These are phyloP conservation scores for Pseudocercospora pini-densiflorae DNA, from an alignment of 2,329 filamentous ascomycete genomes.

Conservation along the genomic window DNA sequence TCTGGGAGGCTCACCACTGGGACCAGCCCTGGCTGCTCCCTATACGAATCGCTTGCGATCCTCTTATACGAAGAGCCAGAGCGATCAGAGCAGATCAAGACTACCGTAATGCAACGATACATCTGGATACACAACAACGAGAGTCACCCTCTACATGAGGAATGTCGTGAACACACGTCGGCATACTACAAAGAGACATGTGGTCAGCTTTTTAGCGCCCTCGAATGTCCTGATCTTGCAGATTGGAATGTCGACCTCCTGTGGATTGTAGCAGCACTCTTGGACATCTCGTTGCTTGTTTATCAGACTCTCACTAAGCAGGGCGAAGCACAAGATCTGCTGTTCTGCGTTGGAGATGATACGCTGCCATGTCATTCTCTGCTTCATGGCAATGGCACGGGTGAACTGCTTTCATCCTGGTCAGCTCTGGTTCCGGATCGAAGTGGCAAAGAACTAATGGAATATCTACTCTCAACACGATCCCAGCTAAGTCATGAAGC, in stretches of 20 bases:
- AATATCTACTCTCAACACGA: too few relatives aligned
- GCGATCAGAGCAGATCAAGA: background rate
- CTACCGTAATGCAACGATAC: background rate
- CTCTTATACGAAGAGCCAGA: too few relatives aligned
- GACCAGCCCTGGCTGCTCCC: too few relatives aligned
- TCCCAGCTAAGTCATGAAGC: too few relatives aligned
- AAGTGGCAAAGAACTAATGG: too few relatives aligned
- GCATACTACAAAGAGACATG: background rate
- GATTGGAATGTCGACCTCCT: background rate
- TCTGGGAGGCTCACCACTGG: too few relatives aligned
- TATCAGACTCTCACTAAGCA: background rate
- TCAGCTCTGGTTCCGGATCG: background rate
- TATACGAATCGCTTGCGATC: too few relatives aligned
- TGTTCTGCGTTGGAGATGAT: background rate
- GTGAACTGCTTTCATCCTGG: background rate
- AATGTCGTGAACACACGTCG: background rate
- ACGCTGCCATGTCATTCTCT: background rate
- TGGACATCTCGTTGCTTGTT: background rate
- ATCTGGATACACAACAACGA: background rate
- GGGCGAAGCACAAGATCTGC: background rate
- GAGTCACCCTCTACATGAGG: background rate
- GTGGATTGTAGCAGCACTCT: background rate
- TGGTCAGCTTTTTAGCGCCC: background rate
- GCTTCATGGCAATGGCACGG: background rate
- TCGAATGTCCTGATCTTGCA: slow-evolving; percentile 2